These are phyloP conservation scores for Diaporthe longicolla DNA, from an alignment of 2,329 filamentous ascomycete species.

Conservation along the genomic window DNA sequence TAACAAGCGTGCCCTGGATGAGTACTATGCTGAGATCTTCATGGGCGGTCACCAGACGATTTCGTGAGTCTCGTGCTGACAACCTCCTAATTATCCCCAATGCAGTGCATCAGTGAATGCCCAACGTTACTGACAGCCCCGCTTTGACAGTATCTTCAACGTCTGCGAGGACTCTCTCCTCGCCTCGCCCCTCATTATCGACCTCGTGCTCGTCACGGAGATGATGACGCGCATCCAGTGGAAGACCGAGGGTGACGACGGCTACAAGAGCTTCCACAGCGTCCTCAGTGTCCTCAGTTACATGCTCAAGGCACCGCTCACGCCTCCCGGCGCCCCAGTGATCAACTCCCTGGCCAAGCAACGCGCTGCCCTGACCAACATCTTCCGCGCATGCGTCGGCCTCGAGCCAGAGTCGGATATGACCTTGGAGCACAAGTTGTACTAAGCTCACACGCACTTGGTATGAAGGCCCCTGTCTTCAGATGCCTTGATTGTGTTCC, in stretches of 20 bases:
- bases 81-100: neutral
- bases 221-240: constrained; percentile 99
- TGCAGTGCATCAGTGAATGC: neutral
- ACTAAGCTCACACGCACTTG: neutral
- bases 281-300: constrained; percentile 98
- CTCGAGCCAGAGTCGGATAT: constrained; percentile 98
- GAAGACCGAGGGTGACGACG: constrained; percentile 75
- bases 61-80: constrained; percentile 64
- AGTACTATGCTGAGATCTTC: constrained; percentile 99
- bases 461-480: neutral
- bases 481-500: neutral
- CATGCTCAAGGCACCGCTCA: constrained; percentile 97
- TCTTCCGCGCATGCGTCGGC: constrained; percentile 97
- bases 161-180: constrained; percentile 98
- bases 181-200: constrained; percentile 96
- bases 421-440: constrained; percentile 54
- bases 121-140: constrained; percentile 40
- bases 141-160: constrained; percentile 83
- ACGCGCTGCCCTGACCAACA: constrained; percentile 93
- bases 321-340: constrained; percentile 93
- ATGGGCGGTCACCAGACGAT: constrained; percentile 99
- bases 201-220: constrained; percentile 92
- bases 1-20: constrained; percentile 98
- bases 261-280: constrained; percentile 95
- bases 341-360: constrained; percentile 97